phyloP scores from a whole-genome alignment of 257 asterid species.

The Fraxinus pennsylvanica region DNA sequence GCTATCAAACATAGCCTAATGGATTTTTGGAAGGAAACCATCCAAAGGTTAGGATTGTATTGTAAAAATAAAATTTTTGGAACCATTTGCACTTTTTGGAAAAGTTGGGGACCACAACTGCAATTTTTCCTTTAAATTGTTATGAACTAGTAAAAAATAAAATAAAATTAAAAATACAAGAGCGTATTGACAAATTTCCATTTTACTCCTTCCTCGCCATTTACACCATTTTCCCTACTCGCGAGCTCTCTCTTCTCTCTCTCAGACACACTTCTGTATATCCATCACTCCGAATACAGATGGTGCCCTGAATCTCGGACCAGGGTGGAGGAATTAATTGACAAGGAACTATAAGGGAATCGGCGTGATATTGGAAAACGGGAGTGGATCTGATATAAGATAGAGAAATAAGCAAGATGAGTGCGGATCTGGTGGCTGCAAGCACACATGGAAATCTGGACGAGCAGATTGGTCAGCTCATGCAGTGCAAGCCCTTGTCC shows the following conservation, averaged over 20 bases:
- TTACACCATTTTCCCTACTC: not conserved
- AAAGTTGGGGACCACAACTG: too few relatives aligned
- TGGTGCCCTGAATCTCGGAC: slow-evolving; percentile 25
- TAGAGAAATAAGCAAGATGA: slow-evolving; percentile 52
- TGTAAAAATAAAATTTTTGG: too few relatives aligned
- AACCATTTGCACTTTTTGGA: too few relatives aligned
- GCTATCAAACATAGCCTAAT: too few relatives aligned
- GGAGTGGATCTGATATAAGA: slow-evolving; percentile 39
- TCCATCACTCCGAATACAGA: slow-evolving; percentile 9
- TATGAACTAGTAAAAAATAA: not conserved
- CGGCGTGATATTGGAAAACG: slow-evolving; percentile 22
- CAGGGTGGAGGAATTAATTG: slow-evolving; percentile 31
- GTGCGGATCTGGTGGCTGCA: slow-evolving; percentile 76
- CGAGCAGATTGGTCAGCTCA: slow-evolving; percentile 88
- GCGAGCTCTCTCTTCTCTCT: slow-evolving; percentile 19
- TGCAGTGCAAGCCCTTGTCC: slow-evolving; percentile 97
- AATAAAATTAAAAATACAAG: slow-evolving; percentile 11
- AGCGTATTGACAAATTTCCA: slow-evolving; percentile 33
- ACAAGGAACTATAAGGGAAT: slow-evolving; percentile 20
- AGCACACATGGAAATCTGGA: slow-evolving; percentile 83
- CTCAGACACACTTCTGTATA: slow-evolving; percentile 16
- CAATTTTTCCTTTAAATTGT: too few relatives aligned
- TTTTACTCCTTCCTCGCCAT: slow-evolving; percentile 20
- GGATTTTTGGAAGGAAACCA: too few relatives aligned
- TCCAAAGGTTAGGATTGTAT: too few relatives aligned